A percentile compares a stretch with the other conserved stretches of the same genome.
Evolutionary conservation across 2,329 filamentous ascomycete species (phyloP).

Genomic region (Diaporthe australafricana): DNA sequence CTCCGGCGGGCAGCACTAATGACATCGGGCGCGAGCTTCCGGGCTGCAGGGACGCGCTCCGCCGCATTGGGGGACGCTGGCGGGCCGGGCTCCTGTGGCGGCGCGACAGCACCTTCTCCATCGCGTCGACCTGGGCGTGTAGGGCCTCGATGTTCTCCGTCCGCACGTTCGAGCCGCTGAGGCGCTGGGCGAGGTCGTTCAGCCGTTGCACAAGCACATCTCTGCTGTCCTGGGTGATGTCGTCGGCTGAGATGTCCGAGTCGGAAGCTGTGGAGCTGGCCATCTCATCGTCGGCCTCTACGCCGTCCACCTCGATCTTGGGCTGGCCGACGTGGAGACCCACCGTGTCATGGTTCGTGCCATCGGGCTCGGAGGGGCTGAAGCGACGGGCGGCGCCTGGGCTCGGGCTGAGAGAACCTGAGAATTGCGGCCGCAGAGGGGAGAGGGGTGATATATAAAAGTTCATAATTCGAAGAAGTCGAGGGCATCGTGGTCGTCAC

Average conservation of each 20-base stretch:
- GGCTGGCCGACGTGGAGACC: conserved; percentile 17
- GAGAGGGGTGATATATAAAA: conserved; percentile 48
- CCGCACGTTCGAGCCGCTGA: conserved; percentile 45
- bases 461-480: conserved; percentile 43
- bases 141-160: conserved; percentile 49
- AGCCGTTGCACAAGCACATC: conserved; percentile 61
- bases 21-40: conserved; percentile 30
- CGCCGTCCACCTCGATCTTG: conserved; percentile 38
- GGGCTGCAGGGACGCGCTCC: conserved; percentile 4
- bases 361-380: conserved; percentile 2
- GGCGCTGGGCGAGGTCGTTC: conserved; percentile 51
- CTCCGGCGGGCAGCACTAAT: conserved; percentile 10
- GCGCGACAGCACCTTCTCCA: conserved; percentile 50
- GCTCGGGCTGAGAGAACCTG: conserved; percentile 38
- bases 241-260: conserved; percentile 37
- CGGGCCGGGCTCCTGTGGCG: not conserved
- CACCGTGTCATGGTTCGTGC: conserved; percentile 22
- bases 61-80: not conserved
- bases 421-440: conserved; percentile 46
- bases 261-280: conserved; percentile 21
- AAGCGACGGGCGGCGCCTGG: conserved; percentile 31
- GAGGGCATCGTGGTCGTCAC: conserved; percentile 24
- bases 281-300: conserved; percentile 39
- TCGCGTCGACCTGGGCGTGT: conserved; percentile 56
- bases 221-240: conserved; percentile 50